Evolutionary conservation across 352 stramenopile species (phyloP).

Genomic region (Phytophthora pseudosyringae): DNA sequence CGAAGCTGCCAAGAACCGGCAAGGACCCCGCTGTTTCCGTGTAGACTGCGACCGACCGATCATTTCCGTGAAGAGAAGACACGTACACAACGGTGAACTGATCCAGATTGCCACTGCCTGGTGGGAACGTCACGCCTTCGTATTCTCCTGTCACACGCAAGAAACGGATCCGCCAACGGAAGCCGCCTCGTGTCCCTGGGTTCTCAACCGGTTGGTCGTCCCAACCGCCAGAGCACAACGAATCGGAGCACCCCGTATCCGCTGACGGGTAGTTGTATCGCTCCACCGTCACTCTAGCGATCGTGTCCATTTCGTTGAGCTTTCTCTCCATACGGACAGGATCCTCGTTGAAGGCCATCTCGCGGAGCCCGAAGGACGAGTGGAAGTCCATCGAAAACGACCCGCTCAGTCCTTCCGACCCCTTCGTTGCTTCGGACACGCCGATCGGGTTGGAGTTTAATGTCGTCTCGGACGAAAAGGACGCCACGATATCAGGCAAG

Average conservation of each 20-base stretch:
- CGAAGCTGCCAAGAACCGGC: conserved; percentile 62
- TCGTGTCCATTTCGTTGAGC: conserved; percentile 95
- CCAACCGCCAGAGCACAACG: conserved; percentile 90
- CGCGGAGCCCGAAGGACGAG: conserved; percentile 64
- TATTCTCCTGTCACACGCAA: conserved; percentile 80
- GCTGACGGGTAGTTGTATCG: conserved; percentile 89
- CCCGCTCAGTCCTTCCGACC: conserved; percentile 88
- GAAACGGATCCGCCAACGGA: conserved; percentile 79
- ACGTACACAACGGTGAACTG: conserved; percentile 48
- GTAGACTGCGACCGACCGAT: conserved; percentile 57
- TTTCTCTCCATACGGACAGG: conserved; percentile 88
- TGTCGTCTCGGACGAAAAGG: conserved; percentile 36
- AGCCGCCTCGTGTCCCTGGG: conserved; percentile 81
- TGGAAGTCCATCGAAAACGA: conserved; percentile 93
- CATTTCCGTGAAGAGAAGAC: conserved; percentile 49
- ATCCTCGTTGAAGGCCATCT: conserved; percentile 91
- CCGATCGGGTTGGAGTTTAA: conserved; percentile 43
- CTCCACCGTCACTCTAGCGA: conserved; percentile 91
- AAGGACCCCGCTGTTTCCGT: conserved; percentile 58
- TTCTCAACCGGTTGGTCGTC: conserved; percentile 80
- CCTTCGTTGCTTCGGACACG: conserved; percentile 88
- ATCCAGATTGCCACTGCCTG: conserved; percentile 76
- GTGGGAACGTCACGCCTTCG: conserved; percentile 72
- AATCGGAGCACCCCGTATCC: conserved; percentile 53
- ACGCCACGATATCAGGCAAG: conserved; percentile 67